Percentiles rank a stretch among this genome's conserved stretches.
These are phyloP conservation scores for Acanthamoeba polyphaga DNA, from an alignment of 208 protist species.

Conservation along the genomic window DNA sequence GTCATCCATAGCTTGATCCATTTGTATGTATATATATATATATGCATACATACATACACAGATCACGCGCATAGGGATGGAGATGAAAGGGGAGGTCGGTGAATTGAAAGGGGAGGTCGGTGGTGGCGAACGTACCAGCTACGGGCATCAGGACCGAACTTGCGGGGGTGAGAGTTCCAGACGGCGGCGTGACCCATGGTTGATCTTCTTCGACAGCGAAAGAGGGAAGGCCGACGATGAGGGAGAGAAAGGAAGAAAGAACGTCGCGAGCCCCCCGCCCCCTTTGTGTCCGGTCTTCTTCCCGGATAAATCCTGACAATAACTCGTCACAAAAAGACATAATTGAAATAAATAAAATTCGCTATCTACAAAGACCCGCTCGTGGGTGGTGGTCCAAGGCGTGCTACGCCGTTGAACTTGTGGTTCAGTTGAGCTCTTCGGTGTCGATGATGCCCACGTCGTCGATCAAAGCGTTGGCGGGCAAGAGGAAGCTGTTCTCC, in stretches of 20 bases:
- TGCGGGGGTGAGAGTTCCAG: constrained; percentile 81
- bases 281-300: background rate
- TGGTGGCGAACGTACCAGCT: constrained; percentile 33
- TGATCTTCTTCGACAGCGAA: constrained; percentile 40
- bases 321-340: background rate
- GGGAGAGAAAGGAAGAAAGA: constrained; percentile 50
- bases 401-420: no score
- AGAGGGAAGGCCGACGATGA: constrained; percentile 36
- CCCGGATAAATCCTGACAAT: background rate
- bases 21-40: no score
- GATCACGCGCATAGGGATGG: background rate
- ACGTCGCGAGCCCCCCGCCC: background rate
- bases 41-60: background rate
- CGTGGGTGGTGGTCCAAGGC: no score
- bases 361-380: no score
- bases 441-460: background rate
- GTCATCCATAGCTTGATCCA: background rate
- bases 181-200: constrained; percentile 73
- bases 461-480: background rate
- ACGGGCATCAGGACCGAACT: constrained; percentile 78
- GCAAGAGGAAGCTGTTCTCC: background rate
- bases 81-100: background rate
- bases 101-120: background rate
- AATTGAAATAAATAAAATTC: background rate
- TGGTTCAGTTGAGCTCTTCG: background rate